Conservation (phyloP, 2,329 filamentous ascomycete species). For the Penicillium sp. region DNA sequence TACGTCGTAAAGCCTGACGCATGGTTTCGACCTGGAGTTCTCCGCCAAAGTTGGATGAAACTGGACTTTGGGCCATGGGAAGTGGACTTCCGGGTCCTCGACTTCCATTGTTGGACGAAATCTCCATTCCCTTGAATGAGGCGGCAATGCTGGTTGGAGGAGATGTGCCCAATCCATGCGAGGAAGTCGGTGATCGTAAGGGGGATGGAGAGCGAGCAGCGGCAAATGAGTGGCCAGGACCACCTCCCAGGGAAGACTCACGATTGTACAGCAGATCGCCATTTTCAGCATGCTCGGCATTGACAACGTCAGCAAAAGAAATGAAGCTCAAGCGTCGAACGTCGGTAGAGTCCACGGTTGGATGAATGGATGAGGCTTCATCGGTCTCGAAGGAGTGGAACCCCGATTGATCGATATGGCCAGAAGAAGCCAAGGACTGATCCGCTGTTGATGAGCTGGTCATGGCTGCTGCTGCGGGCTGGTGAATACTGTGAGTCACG, state of each 20-base stretch:
- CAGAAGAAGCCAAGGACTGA: constrained; percentile 35
- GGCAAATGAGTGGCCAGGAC: constrained; percentile 43
- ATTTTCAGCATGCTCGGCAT: constrained; percentile 54
- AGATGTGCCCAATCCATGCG: constrained; percentile 61
- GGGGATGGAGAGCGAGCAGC: constrained; percentile 66
- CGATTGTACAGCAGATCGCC: constrained; percentile 48
- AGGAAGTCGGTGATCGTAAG: constrained; percentile 70
- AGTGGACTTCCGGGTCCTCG: constrained; percentile 57
- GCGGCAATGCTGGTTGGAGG: constrained; percentile 71
- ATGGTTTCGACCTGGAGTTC: constrained; percentile 91
- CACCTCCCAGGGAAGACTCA: constrained; percentile 63
- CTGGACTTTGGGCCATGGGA: constrained; percentile 49
- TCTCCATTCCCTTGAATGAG: constrained; percentile 67
- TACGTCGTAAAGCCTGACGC: constrained; percentile 79
- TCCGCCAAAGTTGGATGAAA: constrained; percentile 46
- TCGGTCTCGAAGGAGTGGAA: constrained; percentile 39
- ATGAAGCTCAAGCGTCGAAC: constrained; percentile 86
- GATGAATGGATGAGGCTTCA: constrained; percentile 69
- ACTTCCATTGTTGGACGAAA: constrained; percentile 56
- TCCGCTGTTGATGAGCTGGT: constrained; percentile 40
- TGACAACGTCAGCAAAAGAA: constrained; percentile 92
- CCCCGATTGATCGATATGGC: constrained; percentile 50
- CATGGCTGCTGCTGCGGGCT: constrained; percentile 66
- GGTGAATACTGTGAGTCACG: constrained; percentile 77
- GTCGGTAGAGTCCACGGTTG: constrained; percentile 68